Base-by-base conservation (phyloP, 164 flowering plant genomes). In the Piper longum region DNA sequence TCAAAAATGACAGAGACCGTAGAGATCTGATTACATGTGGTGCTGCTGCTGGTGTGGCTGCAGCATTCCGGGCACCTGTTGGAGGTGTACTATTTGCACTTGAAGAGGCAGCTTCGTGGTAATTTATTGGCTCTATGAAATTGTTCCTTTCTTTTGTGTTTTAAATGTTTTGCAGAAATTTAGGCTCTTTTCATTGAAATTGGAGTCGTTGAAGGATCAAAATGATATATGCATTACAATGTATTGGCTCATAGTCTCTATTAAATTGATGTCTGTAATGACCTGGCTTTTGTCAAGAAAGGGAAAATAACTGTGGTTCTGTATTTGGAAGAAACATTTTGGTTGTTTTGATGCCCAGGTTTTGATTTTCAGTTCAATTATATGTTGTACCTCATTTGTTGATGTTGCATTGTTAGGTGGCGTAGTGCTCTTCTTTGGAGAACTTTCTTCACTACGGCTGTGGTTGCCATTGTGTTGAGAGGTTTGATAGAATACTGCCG, bases 81-180 rank as follows among this genome's bases (percentile, higher is more conserved):
- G 97, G 97, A 64, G 97, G 97, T 5, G 98, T 91, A 52, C 82
- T 91, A 26, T 88, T 91, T 75, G 95, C 95, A 45, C 88, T 91
- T 51, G 98, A 91, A 79, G 98, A 91, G 79, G 87, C 80, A 68
- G 90, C 98, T 69, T 89, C 98, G 68, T 91, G 98, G 98, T 91
- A 70, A 63, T 16, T 58, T 11, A 52, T 48, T 19, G 36, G 17
- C 45, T 14, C 43, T 41, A 41, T 44, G 52, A 17, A 19, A 13
- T 12, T 9, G n/a, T 41, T 60, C 16, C 7, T 43, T 43, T 41
- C 18, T 3, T 48, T 5, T 48, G 14, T 48, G 12, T 48, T 5
- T 48, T 48, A 26, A 26, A 9, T 48, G 14, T 9, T 9, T 3
- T 9, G 12, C 12, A 48, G 48, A 44, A 4, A 3, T 19, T 39